Conservation (phyloP, 495 filamentous ascomycete species). For the Margaritispora aquatica region DNA sequence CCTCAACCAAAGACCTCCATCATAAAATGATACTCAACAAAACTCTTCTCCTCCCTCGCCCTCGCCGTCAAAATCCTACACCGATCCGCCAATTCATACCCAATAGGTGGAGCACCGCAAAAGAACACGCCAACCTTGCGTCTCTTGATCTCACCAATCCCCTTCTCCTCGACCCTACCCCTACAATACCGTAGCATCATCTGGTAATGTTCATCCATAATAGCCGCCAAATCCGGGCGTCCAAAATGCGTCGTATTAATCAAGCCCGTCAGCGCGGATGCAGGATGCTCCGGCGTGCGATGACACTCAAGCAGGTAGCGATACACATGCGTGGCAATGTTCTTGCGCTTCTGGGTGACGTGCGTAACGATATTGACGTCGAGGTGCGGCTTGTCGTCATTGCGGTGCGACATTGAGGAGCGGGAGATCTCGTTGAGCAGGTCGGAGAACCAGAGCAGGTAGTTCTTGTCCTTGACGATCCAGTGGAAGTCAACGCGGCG, state of each 20-base stretch:
- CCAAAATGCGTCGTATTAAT: conserved; percentile 32
- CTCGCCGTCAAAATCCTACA: conserved; percentile 1
- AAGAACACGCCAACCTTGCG: conserved; percentile 8
- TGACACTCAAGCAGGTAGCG: conserved; percentile 32
- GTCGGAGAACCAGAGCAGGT: conserved; percentile 35
- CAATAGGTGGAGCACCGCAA: conserved; percentile 7
- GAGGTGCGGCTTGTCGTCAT: conserved; percentile 16
- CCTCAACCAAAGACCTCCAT: conserved; percentile 12
- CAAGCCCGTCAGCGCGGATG: conserved; percentile 31
- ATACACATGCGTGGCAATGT: conserved; percentile 32
- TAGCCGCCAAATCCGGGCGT: background rate
- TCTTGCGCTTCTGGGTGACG: conserved; percentile 31
- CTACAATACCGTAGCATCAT: background rate
- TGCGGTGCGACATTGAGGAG: background rate
- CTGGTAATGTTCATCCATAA: conserved; percentile 8
- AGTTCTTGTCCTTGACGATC: conserved; percentile 33
- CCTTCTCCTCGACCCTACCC: background rate
- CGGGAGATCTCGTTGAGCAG: conserved; percentile 29
- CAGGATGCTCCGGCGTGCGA: conserved; percentile 28
- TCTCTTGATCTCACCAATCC: background rate
- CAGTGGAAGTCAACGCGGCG: conserved; percentile 37
- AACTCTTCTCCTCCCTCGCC: conserved; percentile 5
- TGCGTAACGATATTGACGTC: conserved; percentile 34
- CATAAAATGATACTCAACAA: conserved; percentile 7
- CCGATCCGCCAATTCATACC: conserved; percentile 1